These are phyloP conservation scores for Oryza brachyantha DNA, from an alignment of 176 grass and related monocot species.

Conservation along the genomic window DNA sequence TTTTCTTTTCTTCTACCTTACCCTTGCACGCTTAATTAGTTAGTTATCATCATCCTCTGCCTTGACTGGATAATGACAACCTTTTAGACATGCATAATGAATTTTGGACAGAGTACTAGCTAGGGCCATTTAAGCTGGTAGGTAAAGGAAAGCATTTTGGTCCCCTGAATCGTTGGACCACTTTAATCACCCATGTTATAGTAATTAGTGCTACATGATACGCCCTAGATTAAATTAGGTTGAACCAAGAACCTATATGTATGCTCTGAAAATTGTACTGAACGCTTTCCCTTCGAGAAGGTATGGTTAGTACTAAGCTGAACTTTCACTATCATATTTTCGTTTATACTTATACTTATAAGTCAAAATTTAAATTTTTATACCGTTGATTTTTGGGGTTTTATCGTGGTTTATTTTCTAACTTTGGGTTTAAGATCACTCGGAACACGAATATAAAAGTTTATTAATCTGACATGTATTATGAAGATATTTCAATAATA, in stretches of 20 bases:
- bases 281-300: no score
- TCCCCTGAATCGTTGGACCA: conserved; percentile 39
- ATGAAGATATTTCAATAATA: no score
- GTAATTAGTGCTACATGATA: background rate
- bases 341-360: no score
- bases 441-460: no score
- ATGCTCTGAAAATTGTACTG: background rate
- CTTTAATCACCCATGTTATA: background rate
- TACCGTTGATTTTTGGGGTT: no score
- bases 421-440: no score
- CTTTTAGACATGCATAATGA: conserved; percentile 7
- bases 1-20: background rate
- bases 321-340: no score
- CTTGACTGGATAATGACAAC: conserved; percentile 31
- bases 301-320: no score
- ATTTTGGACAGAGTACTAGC: conserved; percentile 34
- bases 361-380: no score
- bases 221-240: background rate
- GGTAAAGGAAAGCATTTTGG: conserved; percentile 46
- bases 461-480: no score
- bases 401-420: no score
- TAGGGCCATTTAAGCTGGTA: conserved; percentile 35
- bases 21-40: conserved; percentile 19
- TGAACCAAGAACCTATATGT: background rate
- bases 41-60: conserved; percentile 14